These are phyloP conservation scores for Beauveria brongniartii DNA, from an alignment of 2,329 filamentous ascomycete genomes.

Conservation along the genomic window DNA sequence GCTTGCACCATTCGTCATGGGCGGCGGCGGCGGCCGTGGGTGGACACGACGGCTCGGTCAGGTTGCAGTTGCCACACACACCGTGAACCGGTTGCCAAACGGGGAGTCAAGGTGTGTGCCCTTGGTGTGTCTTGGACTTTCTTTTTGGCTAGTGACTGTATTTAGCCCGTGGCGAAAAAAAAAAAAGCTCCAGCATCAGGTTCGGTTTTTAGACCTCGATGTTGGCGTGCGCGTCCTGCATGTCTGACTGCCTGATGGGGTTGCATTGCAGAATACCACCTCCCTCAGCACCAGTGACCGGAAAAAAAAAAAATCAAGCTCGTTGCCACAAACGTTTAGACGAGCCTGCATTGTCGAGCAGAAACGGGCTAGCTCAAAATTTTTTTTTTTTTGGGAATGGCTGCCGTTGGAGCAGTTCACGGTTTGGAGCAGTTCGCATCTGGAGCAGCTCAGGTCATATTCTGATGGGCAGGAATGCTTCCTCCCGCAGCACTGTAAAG, in stretches of 20 bases:
- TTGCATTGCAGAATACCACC: conserved; percentile 7
- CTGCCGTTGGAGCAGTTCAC: not conserved
- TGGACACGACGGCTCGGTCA: not conserved
- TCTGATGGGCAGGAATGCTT: not conserved
- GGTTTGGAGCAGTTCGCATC: not conserved
- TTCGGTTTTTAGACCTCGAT: not conserved
- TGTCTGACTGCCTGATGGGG: conserved; percentile 5
- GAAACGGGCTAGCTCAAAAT: too few species aligned
- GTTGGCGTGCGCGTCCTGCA: not conserved
- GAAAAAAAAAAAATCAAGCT: not conserved
- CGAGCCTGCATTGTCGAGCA: not conserved
- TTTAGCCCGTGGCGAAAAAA: not conserved
- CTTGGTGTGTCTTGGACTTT: not conserved
- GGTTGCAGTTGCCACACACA: not conserved
- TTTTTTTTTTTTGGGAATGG: not conserved
- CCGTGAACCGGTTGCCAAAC: not conserved
- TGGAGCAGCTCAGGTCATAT: not conserved
- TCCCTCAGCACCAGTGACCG: not conserved
- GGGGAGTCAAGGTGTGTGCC: not conserved
- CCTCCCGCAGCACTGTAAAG: not conserved
- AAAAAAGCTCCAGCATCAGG: not conserved
- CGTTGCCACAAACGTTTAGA: not conserved
- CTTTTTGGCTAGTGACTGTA: not conserved
- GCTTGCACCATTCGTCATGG: too few species aligned
- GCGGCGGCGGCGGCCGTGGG: too few species aligned